A percentile compares a stretch with the other conserved stretches of the same genome.
phyloP scores from a whole-genome alignment of 768 basidiomycete species.

The Dendrothele bispora region DNA sequence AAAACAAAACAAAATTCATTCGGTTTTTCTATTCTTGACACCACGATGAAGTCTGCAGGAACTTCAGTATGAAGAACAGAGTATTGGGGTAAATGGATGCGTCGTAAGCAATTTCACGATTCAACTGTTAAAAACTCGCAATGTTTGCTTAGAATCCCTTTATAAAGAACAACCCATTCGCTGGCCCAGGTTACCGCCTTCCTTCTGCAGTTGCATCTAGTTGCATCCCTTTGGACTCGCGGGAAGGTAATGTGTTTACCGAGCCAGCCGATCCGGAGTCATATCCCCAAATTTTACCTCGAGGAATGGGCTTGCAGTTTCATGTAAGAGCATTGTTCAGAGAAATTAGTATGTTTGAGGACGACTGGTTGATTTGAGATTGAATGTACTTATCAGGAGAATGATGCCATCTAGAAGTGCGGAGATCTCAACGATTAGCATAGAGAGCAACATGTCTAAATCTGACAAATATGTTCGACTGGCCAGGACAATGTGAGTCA shows the following conservation, averaged over 20 bases:
- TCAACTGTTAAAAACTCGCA: too few relatives aligned
- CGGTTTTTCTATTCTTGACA: too few relatives aligned
- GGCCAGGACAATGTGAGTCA: too few relatives aligned
- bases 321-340: not conserved
- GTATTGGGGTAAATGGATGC: too few relatives aligned
- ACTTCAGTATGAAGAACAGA: too few relatives aligned
- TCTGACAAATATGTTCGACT: conserved; percentile 1
- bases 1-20: too few relatives aligned
- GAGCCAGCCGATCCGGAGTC: conserved; percentile 5
- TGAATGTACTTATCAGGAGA: too few relatives aligned
- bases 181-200: conserved; percentile 6
- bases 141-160: not conserved
- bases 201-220: conserved; percentile 5
- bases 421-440: conserved; percentile 6
- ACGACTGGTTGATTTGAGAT: too few relatives aligned
- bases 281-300: conserved; percentile 4
- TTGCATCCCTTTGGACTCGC: conserved; percentile 9
- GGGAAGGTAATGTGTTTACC: conserved; percentile 4
- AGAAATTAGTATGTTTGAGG: not conserved
- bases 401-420: conserved; percentile 4
- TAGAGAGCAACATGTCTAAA: conserved; percentile 10
- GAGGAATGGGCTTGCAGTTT: conserved; percentile 7
- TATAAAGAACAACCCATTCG: not conserved
- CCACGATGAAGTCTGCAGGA: too few relatives aligned
- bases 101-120: too few relatives aligned